phyloP scores from a whole-genome alignment of 1,139 yeast genomes.

The Kodamaea suecica region DNA sequence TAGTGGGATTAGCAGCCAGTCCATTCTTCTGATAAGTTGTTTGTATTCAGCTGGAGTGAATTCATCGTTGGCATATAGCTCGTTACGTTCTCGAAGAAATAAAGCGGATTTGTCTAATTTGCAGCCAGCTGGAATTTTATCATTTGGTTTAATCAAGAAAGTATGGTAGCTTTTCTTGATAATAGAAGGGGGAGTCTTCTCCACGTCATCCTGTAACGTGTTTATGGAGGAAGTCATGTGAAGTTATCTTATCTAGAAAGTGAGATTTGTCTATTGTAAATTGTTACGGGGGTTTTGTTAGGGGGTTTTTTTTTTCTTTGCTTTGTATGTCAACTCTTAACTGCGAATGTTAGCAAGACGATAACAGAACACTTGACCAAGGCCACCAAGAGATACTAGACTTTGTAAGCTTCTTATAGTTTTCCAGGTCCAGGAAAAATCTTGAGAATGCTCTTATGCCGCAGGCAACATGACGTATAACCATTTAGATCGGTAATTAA shows the following conservation, averaged over 20 bases:
- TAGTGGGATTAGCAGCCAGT: conserved; percentile 31
- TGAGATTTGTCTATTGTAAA: too few species aligned
- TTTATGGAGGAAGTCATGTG: not conserved
- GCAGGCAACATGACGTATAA: not conserved
- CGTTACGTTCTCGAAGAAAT: conserved; percentile 6
- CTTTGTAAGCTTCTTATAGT: not conserved
- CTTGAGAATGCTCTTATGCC: not conserved
- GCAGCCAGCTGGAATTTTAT: not conserved
- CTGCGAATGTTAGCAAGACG: too few species aligned
- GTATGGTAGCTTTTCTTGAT: too few species aligned
- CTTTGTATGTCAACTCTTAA: too few species aligned
- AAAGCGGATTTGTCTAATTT: conserved; percentile 6
- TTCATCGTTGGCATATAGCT: conserved; percentile 3
- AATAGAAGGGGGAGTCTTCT: too few species aligned
- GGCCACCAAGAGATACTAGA: too few species aligned
- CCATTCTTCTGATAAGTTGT: conserved; percentile 30
- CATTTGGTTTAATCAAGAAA: too few species aligned
- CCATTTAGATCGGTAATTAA: not conserved
- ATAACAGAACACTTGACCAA: too few species aligned
- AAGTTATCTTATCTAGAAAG: too few species aligned
- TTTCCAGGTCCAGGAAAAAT: not conserved
- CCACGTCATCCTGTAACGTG: not conserved
- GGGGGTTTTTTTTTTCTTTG: too few species aligned
- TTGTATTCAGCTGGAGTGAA: conserved; percentile 23
- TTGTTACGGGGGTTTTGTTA: too few species aligned